Evolutionary conservation across 106 monocot species (phyloP).

Genomic region (Platanthera guangdongensis): DNA sequence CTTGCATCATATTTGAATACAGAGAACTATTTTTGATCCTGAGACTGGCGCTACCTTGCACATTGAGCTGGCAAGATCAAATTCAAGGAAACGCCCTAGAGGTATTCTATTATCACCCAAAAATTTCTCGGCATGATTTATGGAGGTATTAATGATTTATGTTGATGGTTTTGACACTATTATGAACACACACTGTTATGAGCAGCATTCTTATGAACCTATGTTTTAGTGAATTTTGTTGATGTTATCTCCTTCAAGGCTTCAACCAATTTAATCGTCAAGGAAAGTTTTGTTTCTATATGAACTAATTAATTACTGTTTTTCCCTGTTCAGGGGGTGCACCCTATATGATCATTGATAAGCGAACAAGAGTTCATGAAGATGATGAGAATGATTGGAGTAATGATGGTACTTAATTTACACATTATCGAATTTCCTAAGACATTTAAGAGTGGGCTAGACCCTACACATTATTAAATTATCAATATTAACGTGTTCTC

Average conservation of each 20-base stretch:
- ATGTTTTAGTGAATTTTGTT: background rate
- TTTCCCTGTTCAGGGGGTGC: slow-evolving; percentile 33
- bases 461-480: background rate
- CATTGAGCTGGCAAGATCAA: slow-evolving; percentile 87
- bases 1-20: background rate
- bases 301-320: background rate
- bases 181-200: background rate
- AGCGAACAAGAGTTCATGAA: slow-evolving; percentile 31
- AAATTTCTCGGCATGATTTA: background rate
- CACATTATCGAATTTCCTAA: background rate
- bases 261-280: background rate
- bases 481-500: background rate
- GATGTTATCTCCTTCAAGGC: background rate
- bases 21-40: slow-evolving; percentile 67
- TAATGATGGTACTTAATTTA: slow-evolving; percentile 44
- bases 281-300: background rate
- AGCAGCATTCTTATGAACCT: background rate
- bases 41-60: slow-evolving; percentile 49
- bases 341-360: slow-evolving; percentile 60
- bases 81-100: slow-evolving; percentile 53
- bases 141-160: background rate
- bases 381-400: slow-evolving; percentile 23
- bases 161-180: background rate
- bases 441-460: background rate
- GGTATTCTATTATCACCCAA: slow-evolving; percentile 25